Base-by-base conservation (phyloP, 148 eudicot species). In the Salicornia ramosissima region DNA sequence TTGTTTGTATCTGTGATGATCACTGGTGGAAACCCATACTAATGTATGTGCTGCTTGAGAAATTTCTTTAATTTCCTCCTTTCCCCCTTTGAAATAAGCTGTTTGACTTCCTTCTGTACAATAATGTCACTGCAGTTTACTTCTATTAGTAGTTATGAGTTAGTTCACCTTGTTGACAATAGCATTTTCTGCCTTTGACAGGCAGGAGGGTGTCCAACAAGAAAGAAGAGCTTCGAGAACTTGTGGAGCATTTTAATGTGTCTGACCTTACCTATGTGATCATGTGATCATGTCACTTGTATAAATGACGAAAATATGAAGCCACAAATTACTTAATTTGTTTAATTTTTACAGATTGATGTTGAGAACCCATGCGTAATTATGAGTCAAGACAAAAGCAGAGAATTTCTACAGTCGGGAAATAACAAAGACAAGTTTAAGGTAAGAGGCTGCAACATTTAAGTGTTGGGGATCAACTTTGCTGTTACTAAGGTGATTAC, bases 321-420 rank as follows among this genome's bases (percentile, higher is more conserved):
- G 5, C 9, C 71, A 29, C 56, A 53, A 52, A 57, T 65, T 13
- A 68, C 47, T 52, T 40, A 36, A 39, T 75, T 34, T 63, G 36
- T 26, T 72, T 71, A 26, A 64, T 29, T 60, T 74, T 59, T 82
- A 75, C 84, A 95, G 99, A 91, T 95, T 81, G 99, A 95, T 81
- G 99, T 95, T 29, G 96, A 95, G 73, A 95, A 95, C 85, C 99
- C 99, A 64, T 95, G 99, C 74, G 96, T 91, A 34, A 84, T 95
- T 67, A 91, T 95, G 99, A 89, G 82, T 74, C 99, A 95, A 86
- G 99, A 95, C 76, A 95, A 95, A 85, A 95, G 99, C 80, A 80
- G 97, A 78, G 99, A 95, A 77, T 95, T 95, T 81, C 80, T 95
- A 72, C 97, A 95, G 85, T 91, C 97, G 1, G 99, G 99, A 70